Evolutionary conservation across 192 early-diverging fungal species (phyloP).

Genomic region (Umbelopsis sp.): DNA sequence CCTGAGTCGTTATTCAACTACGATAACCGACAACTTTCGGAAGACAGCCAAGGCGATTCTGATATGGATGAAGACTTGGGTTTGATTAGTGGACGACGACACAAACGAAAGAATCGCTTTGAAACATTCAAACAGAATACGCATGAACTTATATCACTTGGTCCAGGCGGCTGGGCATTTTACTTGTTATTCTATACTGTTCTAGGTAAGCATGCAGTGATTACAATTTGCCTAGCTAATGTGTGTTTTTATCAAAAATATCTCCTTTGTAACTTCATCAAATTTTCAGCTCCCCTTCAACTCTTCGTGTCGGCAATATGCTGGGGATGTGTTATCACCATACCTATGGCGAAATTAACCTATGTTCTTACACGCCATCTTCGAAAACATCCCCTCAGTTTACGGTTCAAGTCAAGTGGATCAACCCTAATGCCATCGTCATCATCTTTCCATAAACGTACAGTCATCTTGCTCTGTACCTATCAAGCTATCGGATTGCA

Average conservation of each 20-base stretch:
- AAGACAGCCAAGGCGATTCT: slow-evolving; percentile 8
- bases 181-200: slow-evolving; percentile 47
- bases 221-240: too few relatives aligned
- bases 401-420: slow-evolving; percentile 66
- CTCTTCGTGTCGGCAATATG: slow-evolving; percentile 73
- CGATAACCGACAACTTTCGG: background rate
- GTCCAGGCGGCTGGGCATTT: slow-evolving; percentile 48
- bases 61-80: slow-evolving; percentile 17
- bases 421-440: slow-evolving; percentile 35
- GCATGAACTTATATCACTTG: slow-evolving; percentile 30
- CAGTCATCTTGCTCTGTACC: slow-evolving; percentile 82
- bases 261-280: slow-evolving; percentile 23
- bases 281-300: slow-evolving; percentile 71
- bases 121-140: slow-evolving; percentile 3
- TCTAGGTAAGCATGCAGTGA: slow-evolving; percentile 40
- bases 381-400: slow-evolving; percentile 72
- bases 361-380: slow-evolving; percentile 80
- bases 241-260: too few relatives aligned
- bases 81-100: background rate
- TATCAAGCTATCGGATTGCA: slow-evolving; percentile 87
- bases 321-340: slow-evolving; percentile 84
- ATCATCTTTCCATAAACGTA: slow-evolving; percentile 25
- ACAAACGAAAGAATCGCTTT: background rate
- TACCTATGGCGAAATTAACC: slow-evolving; percentile 95
- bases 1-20: slow-evolving; percentile 16